Evolutionary conservation across 2,329 filamentous ascomycete genomes (phyloP), one percentile per base, ranked within the genome.

Genomic region (Moelleriella libera): DNA sequence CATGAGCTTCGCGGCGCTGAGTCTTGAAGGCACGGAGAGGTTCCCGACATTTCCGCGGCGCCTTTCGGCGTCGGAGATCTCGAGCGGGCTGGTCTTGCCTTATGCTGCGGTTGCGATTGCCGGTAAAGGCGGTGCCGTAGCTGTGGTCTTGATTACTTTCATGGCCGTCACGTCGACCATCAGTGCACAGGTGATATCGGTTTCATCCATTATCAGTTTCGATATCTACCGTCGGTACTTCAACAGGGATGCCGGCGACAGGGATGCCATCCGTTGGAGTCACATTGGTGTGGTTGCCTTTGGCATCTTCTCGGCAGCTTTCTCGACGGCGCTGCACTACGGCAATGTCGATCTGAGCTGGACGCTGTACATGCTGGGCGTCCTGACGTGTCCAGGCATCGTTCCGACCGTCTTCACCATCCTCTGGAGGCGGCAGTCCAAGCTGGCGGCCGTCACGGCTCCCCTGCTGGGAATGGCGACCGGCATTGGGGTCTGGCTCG

Each of bases 121-220:
- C 2, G 83, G 83, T 0, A 81, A 79, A 52, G 82, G 82, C 7
- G 83, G 83, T 44, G 83, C 83, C 0, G 78, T 75, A 1, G 82
- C 80, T 0, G 78, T 82, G 1, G 68, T 85, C 0, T 64, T 88
- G 5, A 72, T 86, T 47, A 77, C 83, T 9, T 86, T 87, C 67
- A 86, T 87, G 82, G 83, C 83, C 2, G 80, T 85, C n/a, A 85
- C 82, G 1, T 74, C 69, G 0, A 75, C 71, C 0, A 64, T 73
- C 2, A 72, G 68, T 0, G 71, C 72, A 0, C 71, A 75, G 43
- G 66, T 75, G 1, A 74, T 76, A 44, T 70, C 72, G 1, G 71
- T 74, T 2, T 72, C 68, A 5, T 74, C 71, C 0, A 75, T 76
- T 45, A 67, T 76, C 45, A 70, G 66, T 44, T 76, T 75, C 45